A percentile compares a stretch with the other conserved stretches of the same genome.
Evolutionary conservation across 768 basidiomycete species (phyloP).

Genomic region (Mrakia hoshinonis): DNA sequence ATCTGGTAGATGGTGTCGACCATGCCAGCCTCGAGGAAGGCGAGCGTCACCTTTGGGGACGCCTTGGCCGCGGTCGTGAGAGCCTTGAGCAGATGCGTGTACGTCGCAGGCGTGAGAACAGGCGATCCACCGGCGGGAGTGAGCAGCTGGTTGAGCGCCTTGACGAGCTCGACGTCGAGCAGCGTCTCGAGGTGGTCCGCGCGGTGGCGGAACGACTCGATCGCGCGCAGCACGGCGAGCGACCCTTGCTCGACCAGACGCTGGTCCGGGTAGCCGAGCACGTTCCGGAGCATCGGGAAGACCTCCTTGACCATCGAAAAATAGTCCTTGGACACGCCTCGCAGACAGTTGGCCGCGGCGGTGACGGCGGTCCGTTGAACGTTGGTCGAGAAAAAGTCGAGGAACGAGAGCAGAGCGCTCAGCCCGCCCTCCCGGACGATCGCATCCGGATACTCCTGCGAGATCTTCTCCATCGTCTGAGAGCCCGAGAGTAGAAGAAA

Average conservation of each 20-base stretch:
- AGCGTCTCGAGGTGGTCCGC: slow-evolving; percentile 78
- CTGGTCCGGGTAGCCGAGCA: slow-evolving; percentile 84
- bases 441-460: slow-evolving; percentile 89
- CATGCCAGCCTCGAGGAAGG: slow-evolving; percentile 82
- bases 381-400: slow-evolving; percentile 97
- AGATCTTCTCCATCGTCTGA: slow-evolving; percentile 96
- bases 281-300: slow-evolving; percentile 78
- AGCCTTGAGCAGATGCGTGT: slow-evolving; percentile 75
- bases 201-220: slow-evolving; percentile 82
- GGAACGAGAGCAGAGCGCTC: slow-evolving; percentile 81
- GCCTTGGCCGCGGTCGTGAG: slow-evolving; percentile 78
- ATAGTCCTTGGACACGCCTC: slow-evolving; percentile 79
- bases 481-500: too few species aligned
- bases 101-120: slow-evolving; percentile 74
- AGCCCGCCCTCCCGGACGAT: slow-evolving; percentile 95
- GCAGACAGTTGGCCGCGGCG: slow-evolving; percentile 93
- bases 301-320: slow-evolving; percentile 81
- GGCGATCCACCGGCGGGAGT: slow-evolving; percentile 73
- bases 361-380: slow-evolving; percentile 94
- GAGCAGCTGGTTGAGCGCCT: slow-evolving; percentile 74
- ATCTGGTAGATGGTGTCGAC: slow-evolving; percentile 91
- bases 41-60: slow-evolving; percentile 76
- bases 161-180: slow-evolving; percentile 63
- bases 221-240: slow-evolving; percentile 83
- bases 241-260: slow-evolving; percentile 95